Evolutionary conservation across 495 filamentous ascomycete species (phyloP).

Genomic region (Aspergillus ellipticus): DNA sequence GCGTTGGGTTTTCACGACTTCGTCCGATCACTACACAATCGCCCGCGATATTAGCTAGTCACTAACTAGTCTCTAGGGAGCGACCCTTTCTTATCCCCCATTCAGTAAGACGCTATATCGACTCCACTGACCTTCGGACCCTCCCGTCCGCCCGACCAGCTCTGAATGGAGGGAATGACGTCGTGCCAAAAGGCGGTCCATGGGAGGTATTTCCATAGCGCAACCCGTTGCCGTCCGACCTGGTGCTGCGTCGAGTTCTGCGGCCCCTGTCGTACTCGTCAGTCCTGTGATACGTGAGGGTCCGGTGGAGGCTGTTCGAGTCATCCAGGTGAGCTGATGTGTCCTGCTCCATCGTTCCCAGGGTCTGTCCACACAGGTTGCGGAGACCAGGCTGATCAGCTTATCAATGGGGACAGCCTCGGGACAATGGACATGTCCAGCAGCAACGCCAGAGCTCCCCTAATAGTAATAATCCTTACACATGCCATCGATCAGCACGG

Average conservation of each 20-base stretch:
- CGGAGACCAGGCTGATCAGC: background rate
- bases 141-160: constrained; percentile 1
- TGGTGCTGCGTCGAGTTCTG: no score
- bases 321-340: background rate
- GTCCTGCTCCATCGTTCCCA: background rate
- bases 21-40: background rate
- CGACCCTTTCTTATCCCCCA: background rate
- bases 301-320: background rate
- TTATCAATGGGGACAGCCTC: background rate
- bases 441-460: background rate
- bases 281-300: background rate
- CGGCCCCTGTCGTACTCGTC: no score
- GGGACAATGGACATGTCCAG: background rate
- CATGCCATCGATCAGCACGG: background rate
- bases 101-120: background rate
- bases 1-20: background rate
- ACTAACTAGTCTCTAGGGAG: background rate
- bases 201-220: background rate
- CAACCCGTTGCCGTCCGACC: background rate
- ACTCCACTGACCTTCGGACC: constrained; percentile 1
- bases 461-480: no score
- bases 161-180: background rate
- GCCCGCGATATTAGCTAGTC: background rate
- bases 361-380: background rate
- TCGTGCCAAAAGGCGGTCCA: background rate